phyloP scores from a whole-genome alignment of 768 basidiomycete species.

The Clitopilus hobsonii region DNA sequence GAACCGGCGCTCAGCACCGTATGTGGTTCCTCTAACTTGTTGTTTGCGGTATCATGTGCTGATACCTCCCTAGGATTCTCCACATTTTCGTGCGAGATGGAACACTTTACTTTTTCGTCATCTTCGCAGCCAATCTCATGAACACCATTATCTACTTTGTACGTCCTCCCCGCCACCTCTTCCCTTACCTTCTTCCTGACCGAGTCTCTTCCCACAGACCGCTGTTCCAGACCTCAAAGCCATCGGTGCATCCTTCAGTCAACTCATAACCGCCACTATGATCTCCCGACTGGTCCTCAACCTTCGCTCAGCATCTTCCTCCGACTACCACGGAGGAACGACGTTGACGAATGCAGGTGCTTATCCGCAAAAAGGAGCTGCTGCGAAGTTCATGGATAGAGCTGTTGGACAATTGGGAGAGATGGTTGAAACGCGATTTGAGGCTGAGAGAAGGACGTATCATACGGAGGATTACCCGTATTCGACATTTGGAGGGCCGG shows the following conservation, averaged over 20 bases:
- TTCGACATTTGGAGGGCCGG: neutral
- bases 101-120: slow-evolving; percentile 16
- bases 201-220: slow-evolving; percentile 7
- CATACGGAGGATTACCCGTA: neutral
- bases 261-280: slow-evolving; percentile 22
- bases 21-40: neutral
- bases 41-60: neutral
- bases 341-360: neutral
- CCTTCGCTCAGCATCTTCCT: slow-evolving; percentile 16
- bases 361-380: neutral
- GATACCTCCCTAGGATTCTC: neutral
- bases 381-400: neutral
- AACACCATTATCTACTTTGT: slow-evolving; percentile 20
- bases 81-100: slow-evolving; percentile 18
- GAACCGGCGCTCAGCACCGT: neutral
- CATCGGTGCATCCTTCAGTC: slow-evolving; percentile 25
- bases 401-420: neutral
- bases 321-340: neutral
- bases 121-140: slow-evolving; percentile 18
- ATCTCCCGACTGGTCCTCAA: slow-evolving; percentile 25
- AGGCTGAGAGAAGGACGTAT: neutral
- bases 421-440: neutral
- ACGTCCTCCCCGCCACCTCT: neutral
- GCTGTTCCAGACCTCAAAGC: slow-evolving; percentile 21
- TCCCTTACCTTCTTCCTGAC: neutral